Evolutionary conservation across 768 basidiomycete species (phyloP).

Genomic region (Gyrodon lividus): DNA sequence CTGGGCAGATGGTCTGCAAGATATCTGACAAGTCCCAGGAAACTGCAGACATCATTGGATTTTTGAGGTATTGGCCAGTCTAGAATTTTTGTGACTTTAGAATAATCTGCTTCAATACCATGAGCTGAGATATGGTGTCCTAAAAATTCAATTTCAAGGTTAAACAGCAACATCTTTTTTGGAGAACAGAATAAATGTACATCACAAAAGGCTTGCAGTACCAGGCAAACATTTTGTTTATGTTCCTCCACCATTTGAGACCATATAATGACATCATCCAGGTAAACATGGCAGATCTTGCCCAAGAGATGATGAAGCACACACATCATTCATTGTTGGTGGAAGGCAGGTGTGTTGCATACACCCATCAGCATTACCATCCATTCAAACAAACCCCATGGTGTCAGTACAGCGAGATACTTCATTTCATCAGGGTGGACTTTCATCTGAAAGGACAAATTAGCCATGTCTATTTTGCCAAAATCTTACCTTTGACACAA

Average conservation of each 20-base stretch:
- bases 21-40: too few relatives aligned
- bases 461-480: conserved; percentile 37
- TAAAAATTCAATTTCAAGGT: conserved; percentile 25
- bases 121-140: conserved; percentile 30
- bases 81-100: too few relatives aligned
- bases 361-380: conserved; percentile 39
- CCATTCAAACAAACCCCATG: conserved; percentile 36
- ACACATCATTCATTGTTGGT: conserved; percentile 33
- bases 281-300: conserved; percentile 25
- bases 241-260: conserved; percentile 38
- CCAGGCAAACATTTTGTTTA: conserved; percentile 22
- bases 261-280: conserved; percentile 33
- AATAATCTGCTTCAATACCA: conserved; percentile 23
- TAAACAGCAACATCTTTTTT: conserved; percentile 30
- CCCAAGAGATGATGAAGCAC: conserved; percentile 37
- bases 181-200: conserved; percentile 33
- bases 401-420: conserved; percentile 34
- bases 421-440: conserved; percentile 27
- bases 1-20: too few relatives aligned
- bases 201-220: conserved; percentile 27
- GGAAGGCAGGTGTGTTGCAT: conserved; percentile 32
- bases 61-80: too few relatives aligned
- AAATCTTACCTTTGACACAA: conserved; percentile 22
- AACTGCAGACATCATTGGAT: too few relatives aligned
- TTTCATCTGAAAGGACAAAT: conserved; percentile 38